Evolutionary conservation across 2,329 filamentous ascomycete species (phyloP).

Genomic region (Botrytis galanthina): DNA sequence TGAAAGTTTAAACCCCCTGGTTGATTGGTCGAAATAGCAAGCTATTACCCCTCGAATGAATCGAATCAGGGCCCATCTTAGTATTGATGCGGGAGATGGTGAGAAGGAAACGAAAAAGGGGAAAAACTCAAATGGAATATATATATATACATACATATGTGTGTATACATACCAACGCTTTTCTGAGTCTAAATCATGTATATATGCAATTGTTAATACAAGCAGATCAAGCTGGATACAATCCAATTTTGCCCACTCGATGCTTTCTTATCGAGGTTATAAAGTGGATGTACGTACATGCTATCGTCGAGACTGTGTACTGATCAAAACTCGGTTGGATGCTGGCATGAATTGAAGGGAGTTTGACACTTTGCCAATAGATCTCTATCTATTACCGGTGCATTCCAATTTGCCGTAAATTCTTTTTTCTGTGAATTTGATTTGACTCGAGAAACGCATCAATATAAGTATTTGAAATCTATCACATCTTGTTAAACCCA

Average conservation of each 20-base stretch:
- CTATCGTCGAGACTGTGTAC: not conserved
- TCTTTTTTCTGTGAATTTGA: conserved; percentile 1
- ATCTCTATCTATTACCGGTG: not conserved
- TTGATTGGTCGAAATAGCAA: conserved; percentile 11
- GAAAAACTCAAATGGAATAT: not conserved
- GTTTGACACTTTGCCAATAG: conserved; percentile 7
- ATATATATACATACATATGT: not conserved
- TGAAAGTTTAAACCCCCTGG: not conserved
- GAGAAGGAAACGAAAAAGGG: conserved; percentile 5
- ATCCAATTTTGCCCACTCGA: not conserved
- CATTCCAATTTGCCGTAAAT: not conserved
- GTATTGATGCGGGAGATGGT: not conserved
- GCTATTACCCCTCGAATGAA: conserved; percentile 19
- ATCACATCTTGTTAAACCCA: conserved; percentile 11
- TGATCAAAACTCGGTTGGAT: conserved; percentile 3
- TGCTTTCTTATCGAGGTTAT: not conserved
- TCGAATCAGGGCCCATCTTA: conserved; percentile 19
- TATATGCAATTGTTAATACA: not conserved
- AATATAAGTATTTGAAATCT: conserved; percentile 6
- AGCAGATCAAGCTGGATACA: not conserved
- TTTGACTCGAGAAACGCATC: not conserved
- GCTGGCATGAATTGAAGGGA: not conserved
- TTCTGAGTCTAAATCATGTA: not conserved
- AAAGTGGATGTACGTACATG: not conserved
- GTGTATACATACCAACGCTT: too few relatives aligned